Evolutionary conservation across 257 asterid species (phyloP).

Genomic region (Scutellaria barbata): DNA sequence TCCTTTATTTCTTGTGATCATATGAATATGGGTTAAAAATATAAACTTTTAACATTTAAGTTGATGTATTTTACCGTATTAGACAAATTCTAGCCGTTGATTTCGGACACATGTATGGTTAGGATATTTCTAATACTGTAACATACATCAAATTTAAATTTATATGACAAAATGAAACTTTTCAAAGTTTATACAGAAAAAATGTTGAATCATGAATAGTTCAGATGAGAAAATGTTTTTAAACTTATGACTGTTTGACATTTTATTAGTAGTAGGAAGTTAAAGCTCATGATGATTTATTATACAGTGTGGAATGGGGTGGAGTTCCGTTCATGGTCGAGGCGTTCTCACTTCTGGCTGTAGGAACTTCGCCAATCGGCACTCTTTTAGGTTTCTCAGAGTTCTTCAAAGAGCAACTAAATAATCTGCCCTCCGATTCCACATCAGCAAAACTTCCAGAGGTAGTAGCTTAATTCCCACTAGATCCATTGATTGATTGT

Average conservation of each 20-base stretch:
- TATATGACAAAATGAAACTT: too few relatives aligned
- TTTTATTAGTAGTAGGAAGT: neutral
- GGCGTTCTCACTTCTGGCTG: constrained; percentile 77
- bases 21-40: too few relatives aligned
- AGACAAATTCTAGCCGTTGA: too few relatives aligned
- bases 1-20: constrained; percentile 8
- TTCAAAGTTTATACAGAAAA: too few relatives aligned
- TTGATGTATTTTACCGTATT: too few relatives aligned
- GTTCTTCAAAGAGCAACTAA: constrained; percentile 81
- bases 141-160: too few relatives aligned
- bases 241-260: neutral
- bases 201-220: too few relatives aligned
- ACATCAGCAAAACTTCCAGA: constrained; percentile 33
- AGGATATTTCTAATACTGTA: too few relatives aligned
- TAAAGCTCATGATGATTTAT: neutral
- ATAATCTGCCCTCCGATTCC: constrained; percentile 34
- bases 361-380: constrained; percentile 78
- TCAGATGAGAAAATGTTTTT: too few relatives aligned
- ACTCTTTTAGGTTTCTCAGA: constrained; percentile 72
- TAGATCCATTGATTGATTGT: too few relatives aligned
- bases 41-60: too few relatives aligned
- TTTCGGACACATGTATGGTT: too few relatives aligned
- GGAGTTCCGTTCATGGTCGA: constrained; percentile 69
- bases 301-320: constrained; percentile 60
- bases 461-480: constrained; percentile 37